Evolutionary conservation across 257 asterid genomes (phyloP).

Genomic region (Solanum etuberosum): DNA sequence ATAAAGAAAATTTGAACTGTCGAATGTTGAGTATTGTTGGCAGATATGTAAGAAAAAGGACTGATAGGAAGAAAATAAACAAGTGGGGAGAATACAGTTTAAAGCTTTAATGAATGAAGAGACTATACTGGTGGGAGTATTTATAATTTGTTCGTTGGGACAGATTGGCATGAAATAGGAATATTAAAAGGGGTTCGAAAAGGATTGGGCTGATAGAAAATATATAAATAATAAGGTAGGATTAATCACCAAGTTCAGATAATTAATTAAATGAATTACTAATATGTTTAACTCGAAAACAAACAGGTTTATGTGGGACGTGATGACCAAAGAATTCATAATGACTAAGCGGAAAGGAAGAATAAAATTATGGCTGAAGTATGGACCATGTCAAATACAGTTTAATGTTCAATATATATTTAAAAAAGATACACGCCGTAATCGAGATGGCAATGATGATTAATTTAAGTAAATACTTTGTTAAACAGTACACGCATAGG

Average conservation of each 20-base stretch:
- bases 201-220: not conserved
- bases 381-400: not conserved
- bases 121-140: not conserved
- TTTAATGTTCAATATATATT: not conserved
- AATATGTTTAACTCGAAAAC: not conserved
- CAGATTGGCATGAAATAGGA: not conserved
- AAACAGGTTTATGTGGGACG: not conserved
- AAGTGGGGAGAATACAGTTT: not conserved
- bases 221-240: not conserved
- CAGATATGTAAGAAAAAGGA: not conserved
- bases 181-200: not conserved
- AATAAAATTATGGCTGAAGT: not conserved
- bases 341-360: not conserved
- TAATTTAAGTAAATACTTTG: not conserved
- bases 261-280: no score
- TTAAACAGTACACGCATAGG: not conserved
- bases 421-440: not conserved
- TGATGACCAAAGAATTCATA: not conserved
- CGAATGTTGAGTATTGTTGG: not conserved
- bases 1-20: not conserved
- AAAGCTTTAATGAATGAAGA: not conserved
- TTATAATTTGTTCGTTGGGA: not conserved
- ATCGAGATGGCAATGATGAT: not conserved
- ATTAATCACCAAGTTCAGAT: rapidly evolving
- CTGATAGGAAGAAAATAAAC: not conserved